Base-by-base conservation (phyloP, 2,329 filamentous ascomycete genomes). In the Acephala macrosclerotiorum region DNA sequence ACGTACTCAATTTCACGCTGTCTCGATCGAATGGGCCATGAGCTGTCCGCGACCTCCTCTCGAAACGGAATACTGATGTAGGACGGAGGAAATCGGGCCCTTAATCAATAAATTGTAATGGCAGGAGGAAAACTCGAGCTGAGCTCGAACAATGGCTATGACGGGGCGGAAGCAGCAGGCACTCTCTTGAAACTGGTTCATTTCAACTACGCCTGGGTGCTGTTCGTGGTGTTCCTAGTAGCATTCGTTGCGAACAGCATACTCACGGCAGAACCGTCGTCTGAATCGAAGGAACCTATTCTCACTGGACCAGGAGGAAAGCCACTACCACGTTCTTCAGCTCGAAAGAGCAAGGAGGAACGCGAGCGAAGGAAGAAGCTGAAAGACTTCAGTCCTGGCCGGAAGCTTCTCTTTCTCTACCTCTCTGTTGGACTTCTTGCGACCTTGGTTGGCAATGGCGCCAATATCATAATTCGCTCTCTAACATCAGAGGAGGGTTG, bases 291-390 rank as follows among this genome's bases (percentile, higher is more conserved):
- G 36, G 72, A 73, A 49, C 76, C 75, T 14, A 60, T 85, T 83
- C 25, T 82, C 78, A 89, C 85, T 61, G 94, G 94, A n/a, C 94
- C 94, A 1, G 94, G 93, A 63, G 95, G 94, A 71, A 94, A 96
- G 77, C 93, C 93, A 38, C 82, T 97, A 61, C 94, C 93, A 45
- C 72, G 66, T 12, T 71, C 73, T 75, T 77, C 72, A 71, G 78
- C 74, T 72, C 75, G 64, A 71, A 71, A 71, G 65, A 75, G 83
- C 76, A 81, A 81, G 69, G 81, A 82, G 72, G 78, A 81, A 66
- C 77, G 77, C 60, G 77, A 79, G 68, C 71, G 73, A 29, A 80
- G 79, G 66, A 80, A 81, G 69, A 77, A 70, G 73, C 72, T 77
- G 75, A 72, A 75, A 71, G 71, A 88, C 71, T 89, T 93, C 77